Conservation (phyloP, 805 yeast species). For the Metschnikowia chrysomelidarum region DNA sequence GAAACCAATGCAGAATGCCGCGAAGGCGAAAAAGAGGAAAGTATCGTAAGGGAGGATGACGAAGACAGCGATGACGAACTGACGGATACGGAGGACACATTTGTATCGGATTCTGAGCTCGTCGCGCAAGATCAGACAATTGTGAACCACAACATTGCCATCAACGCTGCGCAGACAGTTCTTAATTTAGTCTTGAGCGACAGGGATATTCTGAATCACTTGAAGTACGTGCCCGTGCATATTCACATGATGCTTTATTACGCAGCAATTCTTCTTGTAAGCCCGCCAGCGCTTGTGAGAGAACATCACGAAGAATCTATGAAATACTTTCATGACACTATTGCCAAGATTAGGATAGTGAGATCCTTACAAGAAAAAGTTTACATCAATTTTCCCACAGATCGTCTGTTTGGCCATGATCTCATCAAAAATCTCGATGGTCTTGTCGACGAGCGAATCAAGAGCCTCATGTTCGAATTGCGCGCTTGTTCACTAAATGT, state of each 20-base stretch:
- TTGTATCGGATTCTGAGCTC: conserved; percentile 31
- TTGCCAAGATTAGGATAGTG: conserved; percentile 40
- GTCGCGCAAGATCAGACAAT: conserved; percentile 33
- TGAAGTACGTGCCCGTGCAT: conserved; percentile 68
- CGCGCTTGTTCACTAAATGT: conserved; percentile 10
- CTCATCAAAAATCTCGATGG: conserved; percentile 36
- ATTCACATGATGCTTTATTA: conserved; percentile 70
- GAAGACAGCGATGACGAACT: conserved; percentile 5
- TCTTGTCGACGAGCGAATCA: conserved; percentile 29
- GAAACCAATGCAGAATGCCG: background rate
- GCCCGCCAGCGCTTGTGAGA: conserved; percentile 38
- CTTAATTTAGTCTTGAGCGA: conserved; percentile 58
- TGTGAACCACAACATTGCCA: conserved; percentile 49
- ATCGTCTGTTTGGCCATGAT: conserved; percentile 47
- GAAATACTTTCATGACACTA: conserved; percentile 26
- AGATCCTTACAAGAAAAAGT: conserved; percentile 44
- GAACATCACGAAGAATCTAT: conserved; percentile 16
- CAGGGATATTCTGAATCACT: conserved; percentile 52
- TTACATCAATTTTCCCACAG: conserved; percentile 49
- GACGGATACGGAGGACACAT: conserved; percentile 29
- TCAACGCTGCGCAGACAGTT: conserved; percentile 62
- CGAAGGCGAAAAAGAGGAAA: conserved; percentile 22
- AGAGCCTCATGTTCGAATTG: conserved; percentile 20
- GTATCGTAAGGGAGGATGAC: conserved; percentile 1
- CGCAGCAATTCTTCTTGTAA: conserved; percentile 56